Evolutionary conservation across 352 stramenopile species (phyloP).

Genomic region (Pilasporangium apinafurcum): DNA sequence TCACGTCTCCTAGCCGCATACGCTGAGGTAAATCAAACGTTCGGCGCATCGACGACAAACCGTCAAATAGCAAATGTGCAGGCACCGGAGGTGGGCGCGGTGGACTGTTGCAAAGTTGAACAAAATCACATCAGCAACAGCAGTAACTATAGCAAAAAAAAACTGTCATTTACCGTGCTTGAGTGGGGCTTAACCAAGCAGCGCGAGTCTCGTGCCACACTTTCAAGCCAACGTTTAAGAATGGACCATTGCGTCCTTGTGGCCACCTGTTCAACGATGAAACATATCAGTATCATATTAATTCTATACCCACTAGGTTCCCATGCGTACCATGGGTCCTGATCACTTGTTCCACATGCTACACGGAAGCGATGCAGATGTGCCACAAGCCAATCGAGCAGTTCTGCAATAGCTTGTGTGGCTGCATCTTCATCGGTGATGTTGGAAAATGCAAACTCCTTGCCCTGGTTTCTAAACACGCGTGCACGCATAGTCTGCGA

Average conservation of each 20-base stretch:
- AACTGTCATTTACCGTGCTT: conserved; percentile 37
- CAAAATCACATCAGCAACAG: conserved; percentile 2
- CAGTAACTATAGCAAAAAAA: conserved; percentile 3
- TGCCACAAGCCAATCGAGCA: conserved; percentile 80
- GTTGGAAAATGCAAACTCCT: conserved; percentile 82
- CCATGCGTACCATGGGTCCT: conserved; percentile 46
- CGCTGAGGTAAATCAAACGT: conserved; percentile 84
- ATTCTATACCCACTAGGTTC: not conserved
- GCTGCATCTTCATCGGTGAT: conserved; percentile 88
- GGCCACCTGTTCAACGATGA: conserved; percentile 44
- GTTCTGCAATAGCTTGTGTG: conserved; percentile 77
- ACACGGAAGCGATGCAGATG: conserved; percentile 81
- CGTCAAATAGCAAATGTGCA: conserved; percentile 75
- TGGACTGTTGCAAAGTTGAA: conserved; percentile 38
- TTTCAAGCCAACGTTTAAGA: conserved; percentile 74
- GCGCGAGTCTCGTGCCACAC: conserved; percentile 70
- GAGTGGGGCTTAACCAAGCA: conserved; percentile 67
- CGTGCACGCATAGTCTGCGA: conserved; percentile 26
- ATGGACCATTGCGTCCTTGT: conserved; percentile 81
- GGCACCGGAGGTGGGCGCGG: conserved; percentile 57
- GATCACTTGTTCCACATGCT: conserved; percentile 71
- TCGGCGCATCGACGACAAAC: conserved; percentile 76
- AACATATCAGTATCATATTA: not conserved
- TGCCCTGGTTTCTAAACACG: conserved; percentile 65
- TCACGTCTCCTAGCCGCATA: conserved; percentile 79